A percentile compares a stretch with the other conserved stretches of the same genome.
phyloP scores from a whole-genome alignment of 2,329 filamentous ascomycete genomes.

The Albifimbria verrucaria region DNA sequence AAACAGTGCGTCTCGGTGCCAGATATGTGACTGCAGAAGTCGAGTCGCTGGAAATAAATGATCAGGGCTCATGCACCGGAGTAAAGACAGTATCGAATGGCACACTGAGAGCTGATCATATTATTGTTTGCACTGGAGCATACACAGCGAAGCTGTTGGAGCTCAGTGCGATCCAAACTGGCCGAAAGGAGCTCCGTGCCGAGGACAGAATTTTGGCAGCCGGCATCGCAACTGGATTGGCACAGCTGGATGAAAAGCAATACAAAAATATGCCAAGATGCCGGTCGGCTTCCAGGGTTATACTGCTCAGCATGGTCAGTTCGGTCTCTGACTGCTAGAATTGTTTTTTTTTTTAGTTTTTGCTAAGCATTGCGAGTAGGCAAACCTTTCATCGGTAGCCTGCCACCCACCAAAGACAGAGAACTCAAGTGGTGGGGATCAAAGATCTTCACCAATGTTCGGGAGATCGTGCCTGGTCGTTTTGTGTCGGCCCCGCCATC shows the following conservation, averaged over 20 bases:
- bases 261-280: slow-evolving; percentile 43
- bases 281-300: slow-evolving; percentile 46
- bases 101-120: slow-evolving; percentile 43
- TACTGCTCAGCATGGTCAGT: slow-evolving; percentile 31
- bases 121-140: slow-evolving; percentile 54
- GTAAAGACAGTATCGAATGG: slow-evolving; percentile 44
- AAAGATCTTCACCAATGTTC: slow-evolving; percentile 56
- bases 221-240: slow-evolving; percentile 57
- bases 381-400: slow-evolving; percentile 52
- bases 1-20: slow-evolving; percentile 52
- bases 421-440: slow-evolving; percentile 61
- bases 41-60: slow-evolving; percentile 42
- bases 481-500: slow-evolving; percentile 55
- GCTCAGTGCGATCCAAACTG: slow-evolving; percentile 44
- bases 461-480: slow-evolving; percentile 48
- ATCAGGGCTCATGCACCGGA: slow-evolving; percentile 41
- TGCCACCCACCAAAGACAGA: slow-evolving; percentile 49
- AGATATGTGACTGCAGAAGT: slow-evolving; percentile 55
- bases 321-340: neutral
- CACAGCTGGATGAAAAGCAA: slow-evolving; percentile 45
- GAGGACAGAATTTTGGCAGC: slow-evolving; percentile 55
- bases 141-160: slow-evolving; percentile 56
- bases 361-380: slow-evolving; percentile 25
- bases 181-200: slow-evolving; percentile 44
- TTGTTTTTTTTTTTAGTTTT: neutral